Base-by-base conservation (phyloP, 345 rosid genomes). In the Cardiospermum halicacabum region DNA sequence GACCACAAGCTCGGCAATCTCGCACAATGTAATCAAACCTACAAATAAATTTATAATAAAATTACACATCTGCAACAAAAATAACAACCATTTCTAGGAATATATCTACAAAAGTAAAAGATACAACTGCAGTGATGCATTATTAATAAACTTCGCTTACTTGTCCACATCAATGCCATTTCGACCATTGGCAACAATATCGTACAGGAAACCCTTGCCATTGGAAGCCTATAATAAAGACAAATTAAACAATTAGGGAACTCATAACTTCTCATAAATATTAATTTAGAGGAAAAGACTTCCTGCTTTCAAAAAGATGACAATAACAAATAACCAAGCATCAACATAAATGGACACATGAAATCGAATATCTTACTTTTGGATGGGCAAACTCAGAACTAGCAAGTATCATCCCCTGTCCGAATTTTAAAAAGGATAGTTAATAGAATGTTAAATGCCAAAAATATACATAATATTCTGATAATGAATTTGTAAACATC, bases 121-220 rank as follows among this genome's bases (percentile, higher is more conserved):
- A 36, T 28, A 68, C 31, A 66, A 63, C 4, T 5, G 43, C 7
- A 11, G 11, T 3, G 68, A 50, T 50, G 57, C 21, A 66, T 28
- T 64, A 66, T 67, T 50, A 9, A 37, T 62, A 39, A 67, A 58
- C 18, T 78, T 65, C 30, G 74, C 84, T 64, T 83, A 83, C 91
- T 93, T 93, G 82, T 93, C 98, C 66, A 93, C 98, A 30, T 93
- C 98, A 65, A 93, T 85, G 70, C 98, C 97, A 75, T 88, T 93
- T 74, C 91, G 86, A 68, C 98, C 98, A 78, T 93, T 93, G 66
- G 98, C 97, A 67, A 93, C 98, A 77, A 93, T 88, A 69, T 93
- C 98, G 79, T 88, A 90, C 75, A 93, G 76, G 82, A 86, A 93
- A 31, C 70, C 83, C 70, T 90, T 93, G 77, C 85, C 96, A 47